Evolutionary conservation across 2,329 filamentous ascomycete genomes (phyloP), one percentile per base, ranked within the genome.

Genomic region (Amphichorda felina): DNA sequence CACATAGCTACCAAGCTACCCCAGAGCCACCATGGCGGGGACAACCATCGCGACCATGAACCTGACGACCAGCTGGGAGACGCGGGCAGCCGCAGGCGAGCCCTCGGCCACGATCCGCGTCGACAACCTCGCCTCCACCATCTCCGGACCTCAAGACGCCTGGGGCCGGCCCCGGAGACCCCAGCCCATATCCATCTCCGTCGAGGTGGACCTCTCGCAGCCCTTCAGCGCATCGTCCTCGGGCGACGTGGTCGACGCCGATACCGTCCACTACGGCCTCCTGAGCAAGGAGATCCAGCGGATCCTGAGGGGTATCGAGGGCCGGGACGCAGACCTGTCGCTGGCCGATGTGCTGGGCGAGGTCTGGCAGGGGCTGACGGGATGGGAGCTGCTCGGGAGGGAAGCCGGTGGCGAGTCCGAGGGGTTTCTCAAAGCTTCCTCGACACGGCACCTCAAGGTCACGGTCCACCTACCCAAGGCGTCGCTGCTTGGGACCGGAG

Each of bases 231-330:
- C 67, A 0, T 72, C 79, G 2, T 74, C 76, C 0, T 47, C 63
- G 2, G 54, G 55, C 4, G 82, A 88, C 56, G 59, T 59, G 8
- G 68, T 88, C 24, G 69, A 74, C 31, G 55, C 57, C n/a, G 81
- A 81, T 50, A 87, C 82, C 2, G 73, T 86, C 17, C 79, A 88
- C 58, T 88, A 88, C 48, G 82, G 82, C 2, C 66, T 61, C 8
- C 63, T 87, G 11, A 78, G 75, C 59, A 85, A 86, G 57, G 63
- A 65, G 0, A 63, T 87, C 11, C 57, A 79, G 22, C 53, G 55
- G 17, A 60, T 59, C 10, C 49, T 78, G 18, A 53, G 57, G 16
- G 34, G 28, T 5, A 29, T n/a, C 13, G 15, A 30, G 8, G 27
- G 21, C 28, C 18, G 18, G 14, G 21, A 24, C 6, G 21, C 6